Conservation (phyloP, 805 yeast genomes). For the Tetrapisispora namnaoensis region DNA sequence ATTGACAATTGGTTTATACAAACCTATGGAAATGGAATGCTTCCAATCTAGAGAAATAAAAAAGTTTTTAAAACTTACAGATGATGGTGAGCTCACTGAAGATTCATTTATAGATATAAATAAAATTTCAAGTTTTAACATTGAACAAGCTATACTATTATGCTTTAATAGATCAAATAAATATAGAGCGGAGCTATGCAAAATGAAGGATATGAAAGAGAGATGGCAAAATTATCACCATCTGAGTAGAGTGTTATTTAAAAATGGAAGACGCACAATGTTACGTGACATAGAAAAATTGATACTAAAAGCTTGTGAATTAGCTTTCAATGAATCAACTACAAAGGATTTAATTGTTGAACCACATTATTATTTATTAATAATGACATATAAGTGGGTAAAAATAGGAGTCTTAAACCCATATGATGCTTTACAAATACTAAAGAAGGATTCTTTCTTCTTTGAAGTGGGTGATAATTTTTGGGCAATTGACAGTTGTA, state of each 20-base stretch:
- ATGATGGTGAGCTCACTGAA: conserved; percentile 12
- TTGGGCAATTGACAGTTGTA: conserved; percentile 15
- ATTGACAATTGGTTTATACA: conserved; percentile 43
- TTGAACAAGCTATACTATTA: conserved; percentile 23
- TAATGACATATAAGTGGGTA: conserved; percentile 49
- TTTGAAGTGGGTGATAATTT: conserved; percentile 16
- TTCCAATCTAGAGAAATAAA: conserved; percentile 29
- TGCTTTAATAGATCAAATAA: conserved; percentile 18
- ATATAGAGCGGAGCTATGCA: conserved; percentile 19
- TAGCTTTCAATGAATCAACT: conserved; percentile 31
- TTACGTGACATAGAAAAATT: conserved; percentile 13
- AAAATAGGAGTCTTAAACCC: conserved; percentile 29
- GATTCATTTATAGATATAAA: conserved; percentile 3
- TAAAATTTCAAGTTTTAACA: conserved; percentile 23
- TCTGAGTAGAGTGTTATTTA: conserved; percentile 47
- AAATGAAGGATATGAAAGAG: conserved; percentile 1
- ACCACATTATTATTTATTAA: conserved; percentile 62
- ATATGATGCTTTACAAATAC: conserved; percentile 30
- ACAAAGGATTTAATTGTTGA: conserved; percentile 55
- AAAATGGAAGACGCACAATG: conserved; percentile 30
- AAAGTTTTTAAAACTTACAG: conserved; percentile 10
- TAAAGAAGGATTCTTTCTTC: conserved; percentile 32
- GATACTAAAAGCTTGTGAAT: conserved; percentile 36
- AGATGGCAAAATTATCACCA: conserved; percentile 59
- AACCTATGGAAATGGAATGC: conserved; percentile 57